Conservation (phyloP, 2,329 filamentous ascomycete species). For the Ciborinia camelliae region DNA sequence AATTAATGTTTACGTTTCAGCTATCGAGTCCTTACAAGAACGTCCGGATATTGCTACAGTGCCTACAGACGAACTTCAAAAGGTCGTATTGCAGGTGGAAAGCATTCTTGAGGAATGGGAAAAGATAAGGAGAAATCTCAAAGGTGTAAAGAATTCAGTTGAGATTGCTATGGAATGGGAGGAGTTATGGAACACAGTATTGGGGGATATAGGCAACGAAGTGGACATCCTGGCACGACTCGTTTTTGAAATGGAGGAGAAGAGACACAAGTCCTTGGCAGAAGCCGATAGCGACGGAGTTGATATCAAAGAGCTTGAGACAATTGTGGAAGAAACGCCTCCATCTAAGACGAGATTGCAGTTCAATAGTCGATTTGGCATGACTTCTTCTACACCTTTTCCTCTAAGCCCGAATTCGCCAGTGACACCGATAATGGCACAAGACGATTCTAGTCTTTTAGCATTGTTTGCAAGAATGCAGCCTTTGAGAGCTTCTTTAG, state of each 20-base stretch:
- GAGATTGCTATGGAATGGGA: conserved; percentile 99
- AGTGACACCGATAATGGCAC: conserved; percentile 53
- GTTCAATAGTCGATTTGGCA: conserved; percentile 63
- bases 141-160: conserved; percentile 81
- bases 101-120: conserved; percentile 80
- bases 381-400: conserved; percentile 55
- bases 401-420: conserved; percentile 61
- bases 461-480: conserved; percentile 95
- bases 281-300: conserved; percentile 57
- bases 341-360: conserved; percentile 50
- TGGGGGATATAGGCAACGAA: conserved; percentile 90
- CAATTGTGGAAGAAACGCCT: conserved; percentile 86
- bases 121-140: conserved; percentile 72
- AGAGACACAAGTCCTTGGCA: conserved; percentile 74
- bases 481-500: conserved; percentile 83
- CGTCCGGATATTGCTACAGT: conserved; percentile 73
- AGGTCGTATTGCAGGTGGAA: conserved; percentile 86
- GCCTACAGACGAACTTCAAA: conserved; percentile 65
- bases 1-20: conserved; percentile 86
- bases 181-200: conserved; percentile 88
- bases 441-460: conserved; percentile 84
- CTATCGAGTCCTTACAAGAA: conserved; percentile 87
- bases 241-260: conserved; percentile 98
- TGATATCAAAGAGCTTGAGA: conserved; percentile 87
- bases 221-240: conserved; percentile 74